phyloP scores from a whole-genome alignment of 1,284 basidiomycete species.

The Cystobasidium sp. region DNA sequence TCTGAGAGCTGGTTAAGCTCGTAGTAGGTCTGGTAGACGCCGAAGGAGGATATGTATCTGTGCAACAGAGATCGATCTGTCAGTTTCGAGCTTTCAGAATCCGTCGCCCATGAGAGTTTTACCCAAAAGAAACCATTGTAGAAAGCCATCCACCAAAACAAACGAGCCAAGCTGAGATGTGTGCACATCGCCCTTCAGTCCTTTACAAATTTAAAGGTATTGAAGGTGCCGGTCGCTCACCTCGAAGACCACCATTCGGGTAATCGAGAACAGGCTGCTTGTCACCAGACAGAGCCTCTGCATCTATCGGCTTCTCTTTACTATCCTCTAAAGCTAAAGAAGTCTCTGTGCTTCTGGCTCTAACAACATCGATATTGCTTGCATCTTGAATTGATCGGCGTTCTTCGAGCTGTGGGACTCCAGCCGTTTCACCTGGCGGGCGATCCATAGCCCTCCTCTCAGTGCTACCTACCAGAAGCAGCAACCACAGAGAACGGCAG shows the following conservation, averaged over 20 bases:
- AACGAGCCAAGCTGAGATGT: constrained; percentile 32
- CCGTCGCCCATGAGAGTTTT: not conserved
- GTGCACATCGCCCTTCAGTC: not conserved
- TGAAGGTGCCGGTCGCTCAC: constrained; percentile 17
- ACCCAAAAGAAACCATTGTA: constrained; percentile 30
- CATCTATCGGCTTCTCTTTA: not conserved
- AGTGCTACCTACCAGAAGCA: too few species aligned
- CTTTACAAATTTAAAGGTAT: not conserved
- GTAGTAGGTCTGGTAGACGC: constrained; percentile 39
- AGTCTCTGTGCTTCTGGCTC: not conserved
- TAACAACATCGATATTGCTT: not conserved
- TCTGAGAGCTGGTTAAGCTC: constrained; percentile 34
- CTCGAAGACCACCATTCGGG: constrained; percentile 36
- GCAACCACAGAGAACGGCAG: too few species aligned
- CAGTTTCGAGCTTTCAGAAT: not conserved
- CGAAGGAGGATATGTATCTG: constrained; percentile 41
- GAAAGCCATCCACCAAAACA: constrained; percentile 17
- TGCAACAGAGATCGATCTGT: not conserved
- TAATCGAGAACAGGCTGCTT: constrained; percentile 6
- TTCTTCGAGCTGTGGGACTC: too few species aligned
- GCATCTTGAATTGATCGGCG: too few species aligned
- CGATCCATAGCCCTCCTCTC: too few species aligned
- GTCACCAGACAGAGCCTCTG: not conserved
- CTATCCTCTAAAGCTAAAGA: not conserved
- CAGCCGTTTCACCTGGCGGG: too few species aligned